These are phyloP conservation scores for Urostyla sp. DNA, from an alignment of 73 alveolate genomes.

Conservation along the genomic window DNA sequence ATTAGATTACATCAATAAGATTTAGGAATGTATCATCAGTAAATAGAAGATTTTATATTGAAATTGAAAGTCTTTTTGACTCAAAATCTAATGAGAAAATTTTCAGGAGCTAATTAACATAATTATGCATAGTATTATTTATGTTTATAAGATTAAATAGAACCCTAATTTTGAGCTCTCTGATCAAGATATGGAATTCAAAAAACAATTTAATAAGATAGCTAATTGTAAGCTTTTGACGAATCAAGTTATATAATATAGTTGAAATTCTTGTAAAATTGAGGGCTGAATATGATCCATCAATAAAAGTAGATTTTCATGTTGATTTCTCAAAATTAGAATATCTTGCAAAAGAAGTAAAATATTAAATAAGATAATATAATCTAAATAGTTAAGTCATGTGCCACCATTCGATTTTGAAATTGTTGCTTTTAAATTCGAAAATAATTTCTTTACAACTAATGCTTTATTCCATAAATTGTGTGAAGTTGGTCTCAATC, in stretches of 20 bases:
- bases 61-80: slow-evolving; percentile 22
- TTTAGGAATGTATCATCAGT: slow-evolving; percentile 50
- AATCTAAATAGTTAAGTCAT: slow-evolving; percentile 16
- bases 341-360: slow-evolving; percentile 47
- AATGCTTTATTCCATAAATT: slow-evolving; percentile 49
- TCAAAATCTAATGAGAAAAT: not conserved
- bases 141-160: not conserved
- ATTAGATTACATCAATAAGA: slow-evolving; percentile 29
- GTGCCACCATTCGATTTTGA: slow-evolving; percentile 40
- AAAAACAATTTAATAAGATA: not conserved
- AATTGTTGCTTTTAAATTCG: slow-evolving; percentile 40
- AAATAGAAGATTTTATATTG: slow-evolving; percentile 22
- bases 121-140: slow-evolving; percentile 1
- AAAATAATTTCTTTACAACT: slow-evolving; percentile 40
- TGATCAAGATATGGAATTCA: slow-evolving; percentile 7
- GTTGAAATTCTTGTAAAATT: slow-evolving; percentile 39
- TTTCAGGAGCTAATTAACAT: not conserved
- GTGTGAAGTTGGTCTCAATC: slow-evolving; percentile 28
- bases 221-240: slow-evolving; percentile 1
- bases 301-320: slow-evolving; percentile 49
- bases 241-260: not conserved
- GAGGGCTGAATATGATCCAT: slow-evolving; percentile 36
- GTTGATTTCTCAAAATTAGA: slow-evolving; percentile 28
- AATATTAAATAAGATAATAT: not conserved
- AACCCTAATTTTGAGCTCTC: slow-evolving; percentile 50